Evolutionary conservation across 2,329 filamentous ascomycete genomes (phyloP).

Genomic region (Fusarium gaditjirri): DNA sequence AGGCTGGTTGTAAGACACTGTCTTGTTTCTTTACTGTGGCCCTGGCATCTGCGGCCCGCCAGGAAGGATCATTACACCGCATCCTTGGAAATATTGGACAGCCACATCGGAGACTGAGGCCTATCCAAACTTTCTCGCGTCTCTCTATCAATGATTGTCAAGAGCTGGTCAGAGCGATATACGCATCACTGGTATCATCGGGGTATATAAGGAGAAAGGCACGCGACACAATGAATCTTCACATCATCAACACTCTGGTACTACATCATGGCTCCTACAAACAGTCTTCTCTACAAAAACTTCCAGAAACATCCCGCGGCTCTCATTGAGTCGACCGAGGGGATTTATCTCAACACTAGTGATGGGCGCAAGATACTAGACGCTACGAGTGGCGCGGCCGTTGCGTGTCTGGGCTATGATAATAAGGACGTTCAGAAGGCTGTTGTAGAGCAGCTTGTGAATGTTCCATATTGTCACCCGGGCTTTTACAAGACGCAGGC

Average conservation of each 20-base stretch:
- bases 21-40: not conserved
- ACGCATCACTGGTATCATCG: not conserved
- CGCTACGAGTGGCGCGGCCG: constrained; percentile 40
- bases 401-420: constrained; percentile 38
- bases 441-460: constrained; percentile 31
- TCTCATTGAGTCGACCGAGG: constrained; percentile 28
- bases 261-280: constrained; percentile 29
- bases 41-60: not conserved
- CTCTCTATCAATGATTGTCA: not conserved
- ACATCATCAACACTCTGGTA: not conserved
- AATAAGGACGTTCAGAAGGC: constrained; percentile 40
- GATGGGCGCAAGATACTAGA: constrained; percentile 40
- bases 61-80: constrained; percentile 3
- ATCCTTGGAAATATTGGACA: not conserved
- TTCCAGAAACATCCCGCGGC: constrained; percentile 39
- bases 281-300: constrained; percentile 42
- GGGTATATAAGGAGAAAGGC: constrained; percentile 15
- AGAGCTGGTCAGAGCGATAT: not conserved
- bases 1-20: not conserved
- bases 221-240: rapidly evolving
- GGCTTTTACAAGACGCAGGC: constrained; percentile 39
- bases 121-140: not conserved
- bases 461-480: constrained; percentile 35
- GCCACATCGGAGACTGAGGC: not conserved
- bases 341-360: constrained; percentile 35